Evolutionary conservation across 805 yeast species (phyloP).

Genomic region (Grigorovia jiainica): DNA sequence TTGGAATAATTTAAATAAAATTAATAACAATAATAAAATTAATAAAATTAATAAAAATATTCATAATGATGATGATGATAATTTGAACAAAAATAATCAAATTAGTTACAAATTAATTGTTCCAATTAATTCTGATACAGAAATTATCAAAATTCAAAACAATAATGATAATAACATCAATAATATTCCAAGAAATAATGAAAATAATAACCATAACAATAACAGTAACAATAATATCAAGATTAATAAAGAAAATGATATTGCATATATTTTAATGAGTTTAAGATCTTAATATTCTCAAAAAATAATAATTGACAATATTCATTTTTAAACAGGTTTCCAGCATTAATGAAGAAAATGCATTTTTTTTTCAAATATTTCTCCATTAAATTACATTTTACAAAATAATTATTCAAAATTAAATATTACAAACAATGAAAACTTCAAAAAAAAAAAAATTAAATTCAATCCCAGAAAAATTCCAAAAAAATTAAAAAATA

Average conservation of each 20-base stretch:
- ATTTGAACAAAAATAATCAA: constrained; percentile 1
- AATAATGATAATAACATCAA: neutral
- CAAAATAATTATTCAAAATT: too few relatives aligned
- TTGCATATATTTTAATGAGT: constrained; percentile 26
- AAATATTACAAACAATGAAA: too few relatives aligned
- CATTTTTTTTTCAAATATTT: neutral
- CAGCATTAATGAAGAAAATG: neutral
- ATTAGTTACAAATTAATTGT: too few relatives aligned
- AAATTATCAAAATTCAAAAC: neutral
- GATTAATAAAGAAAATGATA: constrained; percentile 19
- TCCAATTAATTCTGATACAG: neutral
- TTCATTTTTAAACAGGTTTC: too few relatives aligned
- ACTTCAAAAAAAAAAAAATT: too few relatives aligned
- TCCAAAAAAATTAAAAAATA: too few relatives aligned
- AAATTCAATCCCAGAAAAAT: too few relatives aligned
- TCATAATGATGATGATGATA: too few relatives aligned
- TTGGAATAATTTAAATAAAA: constrained; percentile 56
- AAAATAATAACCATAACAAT: constrained; percentile 3
- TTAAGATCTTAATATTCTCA: constrained; percentile 24
- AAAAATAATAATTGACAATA: too few relatives aligned
- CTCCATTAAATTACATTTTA: too few relatives aligned
- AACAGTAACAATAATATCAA: constrained; percentile 3
- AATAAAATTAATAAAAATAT: neutral
- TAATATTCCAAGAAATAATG: neutral
- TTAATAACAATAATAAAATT: neutral